phyloP scores from a whole-genome alignment of 2,329 filamentous ascomycete species.

The Trematosphaeria pertusa region DNA sequence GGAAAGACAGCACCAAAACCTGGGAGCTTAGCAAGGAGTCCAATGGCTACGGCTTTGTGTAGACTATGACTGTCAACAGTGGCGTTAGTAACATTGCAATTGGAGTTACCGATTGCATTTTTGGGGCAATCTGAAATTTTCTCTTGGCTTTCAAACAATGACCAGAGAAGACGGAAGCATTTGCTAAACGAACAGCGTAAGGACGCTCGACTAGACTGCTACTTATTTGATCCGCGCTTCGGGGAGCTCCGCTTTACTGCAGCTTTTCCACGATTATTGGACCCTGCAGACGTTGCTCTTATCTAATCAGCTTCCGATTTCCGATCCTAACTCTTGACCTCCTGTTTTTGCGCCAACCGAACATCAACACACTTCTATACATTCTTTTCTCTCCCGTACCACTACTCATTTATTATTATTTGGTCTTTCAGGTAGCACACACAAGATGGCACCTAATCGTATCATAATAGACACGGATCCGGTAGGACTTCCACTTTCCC shows the following conservation, averaged over 20 bases:
- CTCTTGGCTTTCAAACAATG: too few relatives aligned
- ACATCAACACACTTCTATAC: too few relatives aligned
- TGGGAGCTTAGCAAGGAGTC: conserved; percentile 25
- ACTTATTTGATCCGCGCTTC: too few relatives aligned
- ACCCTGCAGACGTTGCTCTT: too few relatives aligned
- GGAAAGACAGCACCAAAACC: conserved; percentile 18
- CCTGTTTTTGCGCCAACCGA: too few relatives aligned
- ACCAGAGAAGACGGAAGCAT: neutral
- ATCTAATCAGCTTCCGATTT: conserved; percentile 29
- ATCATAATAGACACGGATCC: conserved; percentile 98
- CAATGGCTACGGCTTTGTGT: conserved; percentile 32
- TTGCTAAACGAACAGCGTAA: too few relatives aligned
- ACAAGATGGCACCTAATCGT: conserved; percentile 56
- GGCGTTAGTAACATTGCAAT: conserved; percentile 35
- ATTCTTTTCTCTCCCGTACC: neutral
- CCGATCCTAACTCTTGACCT: too few relatives aligned
- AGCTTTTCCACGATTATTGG: too few relatives aligned
- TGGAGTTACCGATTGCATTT: conserved; percentile 23
- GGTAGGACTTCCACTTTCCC: conserved; percentile 61
- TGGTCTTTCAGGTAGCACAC: neutral
- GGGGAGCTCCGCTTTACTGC: too few relatives aligned
- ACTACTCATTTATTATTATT: too few relatives aligned
- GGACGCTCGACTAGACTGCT: too few relatives aligned
- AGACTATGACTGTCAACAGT: conserved; percentile 31
- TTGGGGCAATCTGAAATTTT: conserved; percentile 6